Conservation (phyloP, 2,329 filamentous ascomycete species). For the Waltergamsia citrina region DNA sequence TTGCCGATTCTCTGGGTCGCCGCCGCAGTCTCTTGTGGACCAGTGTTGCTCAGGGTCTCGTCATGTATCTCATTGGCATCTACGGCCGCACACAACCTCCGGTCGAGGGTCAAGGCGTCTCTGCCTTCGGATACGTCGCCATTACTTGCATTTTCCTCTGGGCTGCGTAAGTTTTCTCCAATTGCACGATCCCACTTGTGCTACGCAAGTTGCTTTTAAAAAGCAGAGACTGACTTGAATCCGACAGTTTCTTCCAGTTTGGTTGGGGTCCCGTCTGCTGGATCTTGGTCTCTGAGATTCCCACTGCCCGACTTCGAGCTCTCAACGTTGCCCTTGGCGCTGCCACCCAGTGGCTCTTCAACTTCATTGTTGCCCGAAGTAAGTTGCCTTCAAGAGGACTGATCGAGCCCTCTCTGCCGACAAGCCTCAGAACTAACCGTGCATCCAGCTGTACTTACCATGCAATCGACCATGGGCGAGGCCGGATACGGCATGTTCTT, state of each 20-base stretch:
- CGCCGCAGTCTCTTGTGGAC: slow-evolving; percentile 53
- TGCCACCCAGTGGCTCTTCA: slow-evolving; percentile 65
- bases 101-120: slow-evolving; percentile 36
- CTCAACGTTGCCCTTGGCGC: slow-evolving; percentile 61
- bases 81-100: slow-evolving; percentile 57
- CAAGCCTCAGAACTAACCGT: background rate
- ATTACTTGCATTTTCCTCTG: slow-evolving; percentile 66
- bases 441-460: slow-evolving; percentile 45
- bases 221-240: background rate
- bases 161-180: slow-evolving; percentile 34
- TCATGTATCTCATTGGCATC: slow-evolving; percentile 64
- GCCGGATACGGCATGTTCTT: slow-evolving; percentile 52
- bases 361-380: slow-evolving; percentile 59
- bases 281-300: slow-evolving; percentile 63
- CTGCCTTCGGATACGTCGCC: slow-evolving; percentile 59
- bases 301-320: slow-evolving; percentile 54
- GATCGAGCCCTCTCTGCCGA: background rate
- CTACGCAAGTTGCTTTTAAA: background rate
- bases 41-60: slow-evolving; percentile 47
- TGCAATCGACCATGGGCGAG: slow-evolving; percentile 46
- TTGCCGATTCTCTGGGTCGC: slow-evolving; percentile 60
- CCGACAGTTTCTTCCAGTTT: slow-evolving; percentile 49
- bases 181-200: background rate
- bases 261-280: slow-evolving; percentile 65
- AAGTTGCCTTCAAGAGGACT: slow-evolving; percentile 7